Evolutionary conservation across 495 filamentous ascomycete species (phyloP), one percentile per base, ranked within the genome.

Genomic region (Aspergillus panamensis): DNA sequence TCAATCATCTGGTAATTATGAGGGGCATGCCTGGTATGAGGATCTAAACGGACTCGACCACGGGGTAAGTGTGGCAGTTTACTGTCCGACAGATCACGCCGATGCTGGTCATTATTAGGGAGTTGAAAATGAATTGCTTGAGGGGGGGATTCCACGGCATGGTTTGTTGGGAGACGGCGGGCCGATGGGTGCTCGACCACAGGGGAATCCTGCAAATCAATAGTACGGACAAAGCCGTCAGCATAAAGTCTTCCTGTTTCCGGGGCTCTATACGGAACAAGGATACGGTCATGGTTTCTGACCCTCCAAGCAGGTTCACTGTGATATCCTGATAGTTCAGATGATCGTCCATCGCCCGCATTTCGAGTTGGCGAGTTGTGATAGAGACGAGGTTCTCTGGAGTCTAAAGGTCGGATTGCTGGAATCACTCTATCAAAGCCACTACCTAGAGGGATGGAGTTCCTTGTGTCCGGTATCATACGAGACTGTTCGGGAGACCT

Each of bases 221-320:
- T 59, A 31, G 64, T 63, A 54, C 71, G 74, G 52, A 75, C 66
- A 55, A 77, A 75, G 54, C 61, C 71, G 55, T 74, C 69, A 8
- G 74, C 73, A 60, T 77, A 74, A 16, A 67, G 55, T 21, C 63
- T 66, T 25, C 66, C 68, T 31, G 62, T 60, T 8, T 58, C 53
- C 32, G 61, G 53, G 20, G 51, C 35, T 29, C 59, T 61, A 54
- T 63, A 51, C 16, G 61, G 48, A 39, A 66, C 40, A 54, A 52
- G 30, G 20, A 59, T 53, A 21, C 44, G 53, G 8, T 59, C 61
- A 58, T 66, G 44, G 57, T 60, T 51, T 45, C 51, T 57, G 53
- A 25, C 50, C 29, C 55, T 51, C 57, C 60, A 63, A 21, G 48
- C 21, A 21, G 61, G 37, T 4, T 43, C 30, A 35, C 19, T 19